A percentile compares a stretch with the other conserved stretches of the same genome.
These are phyloP conservation scores for Plantago rigida DNA, from an alignment of 305 asterid genomes.

Conservation along the genomic window DNA sequence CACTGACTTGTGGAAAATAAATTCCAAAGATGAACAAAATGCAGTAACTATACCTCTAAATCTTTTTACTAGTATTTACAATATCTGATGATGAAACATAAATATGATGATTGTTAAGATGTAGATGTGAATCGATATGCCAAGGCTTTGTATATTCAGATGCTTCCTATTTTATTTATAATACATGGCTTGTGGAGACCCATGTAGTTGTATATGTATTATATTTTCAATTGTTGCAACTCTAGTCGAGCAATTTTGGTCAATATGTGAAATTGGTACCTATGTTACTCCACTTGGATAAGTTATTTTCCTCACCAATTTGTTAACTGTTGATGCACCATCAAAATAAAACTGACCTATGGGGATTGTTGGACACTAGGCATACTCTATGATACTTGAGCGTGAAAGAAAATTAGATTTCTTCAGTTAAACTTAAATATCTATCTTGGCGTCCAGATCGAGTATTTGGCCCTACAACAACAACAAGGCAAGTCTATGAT, in stretches of 20 bases:
- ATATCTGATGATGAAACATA: no score
- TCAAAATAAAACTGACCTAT: neutral
- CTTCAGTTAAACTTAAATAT: conserved; percentile 20
- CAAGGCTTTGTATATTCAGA: no score
- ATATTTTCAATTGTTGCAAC: no score
- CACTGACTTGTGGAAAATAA: neutral
- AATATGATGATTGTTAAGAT: no score
- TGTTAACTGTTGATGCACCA: neutral
- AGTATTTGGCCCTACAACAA: conserved; percentile 98
- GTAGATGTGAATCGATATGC: no score
- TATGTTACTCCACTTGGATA: neutral
- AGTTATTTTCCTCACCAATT: neutral
- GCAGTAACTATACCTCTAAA: neutral
- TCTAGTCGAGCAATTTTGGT: no score
- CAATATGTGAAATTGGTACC: neutral
- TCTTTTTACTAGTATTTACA: no score
- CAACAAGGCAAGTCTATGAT: conserved; percentile 96
- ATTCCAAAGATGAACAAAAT: neutral
- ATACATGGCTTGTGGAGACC: no score
- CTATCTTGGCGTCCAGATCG: conserved; percentile 51
- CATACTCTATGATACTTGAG: neutral
- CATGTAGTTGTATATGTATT: no score
- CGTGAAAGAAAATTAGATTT: neutral
- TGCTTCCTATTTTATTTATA: no score
- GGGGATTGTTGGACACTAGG: neutral